Conservation (phyloP, 2,329 filamentous ascomycete species). For the Monosporascus sp. region DNA sequence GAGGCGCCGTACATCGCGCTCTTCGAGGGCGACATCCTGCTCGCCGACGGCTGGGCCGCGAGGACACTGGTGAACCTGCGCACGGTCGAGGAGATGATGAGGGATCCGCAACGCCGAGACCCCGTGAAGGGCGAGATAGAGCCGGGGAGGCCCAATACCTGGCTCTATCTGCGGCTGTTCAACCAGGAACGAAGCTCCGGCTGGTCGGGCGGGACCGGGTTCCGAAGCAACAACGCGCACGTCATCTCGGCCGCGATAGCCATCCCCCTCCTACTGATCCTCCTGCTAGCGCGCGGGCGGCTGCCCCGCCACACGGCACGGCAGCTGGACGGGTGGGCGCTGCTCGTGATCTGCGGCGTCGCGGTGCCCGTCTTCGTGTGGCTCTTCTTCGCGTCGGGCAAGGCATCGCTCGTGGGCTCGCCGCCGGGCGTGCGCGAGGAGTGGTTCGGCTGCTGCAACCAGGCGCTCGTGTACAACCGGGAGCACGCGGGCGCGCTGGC, state of each 20-base stretch:
- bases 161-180: conserved; percentile 26
- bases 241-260: conserved; percentile 20
- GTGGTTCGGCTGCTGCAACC: conserved; percentile 27
- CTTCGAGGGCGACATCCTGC: conserved; percentile 26
- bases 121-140: conserved; percentile 15
- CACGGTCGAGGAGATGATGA: conserved; percentile 22
- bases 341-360: conserved; percentile 22
- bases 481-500: conserved; percentile 17
- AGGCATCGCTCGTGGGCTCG: conserved; percentile 22
- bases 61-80: conserved; percentile 19
- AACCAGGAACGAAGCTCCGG: conserved; percentile 26
- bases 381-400: conserved; percentile 27
- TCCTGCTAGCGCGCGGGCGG: conserved; percentile 15
- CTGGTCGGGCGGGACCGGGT: conserved; percentile 25
- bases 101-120: conserved; percentile 15
- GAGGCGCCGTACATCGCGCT: conserved; percentile 24
- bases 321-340: conserved; percentile 21
- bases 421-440: conserved; percentile 22
- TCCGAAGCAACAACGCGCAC: conserved; percentile 23
- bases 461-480: conserved; percentile 26
- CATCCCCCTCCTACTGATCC: conserved; percentile 15
- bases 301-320: conserved; percentile 15
- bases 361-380: conserved; percentile 23
- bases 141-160: conserved; percentile 22
- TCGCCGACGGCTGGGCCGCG: conserved; percentile 26